Evolutionary conservation across 2,329 filamentous ascomycete genomes (phyloP).

Genomic region (Cadophora luteo-olivacea): DNA sequence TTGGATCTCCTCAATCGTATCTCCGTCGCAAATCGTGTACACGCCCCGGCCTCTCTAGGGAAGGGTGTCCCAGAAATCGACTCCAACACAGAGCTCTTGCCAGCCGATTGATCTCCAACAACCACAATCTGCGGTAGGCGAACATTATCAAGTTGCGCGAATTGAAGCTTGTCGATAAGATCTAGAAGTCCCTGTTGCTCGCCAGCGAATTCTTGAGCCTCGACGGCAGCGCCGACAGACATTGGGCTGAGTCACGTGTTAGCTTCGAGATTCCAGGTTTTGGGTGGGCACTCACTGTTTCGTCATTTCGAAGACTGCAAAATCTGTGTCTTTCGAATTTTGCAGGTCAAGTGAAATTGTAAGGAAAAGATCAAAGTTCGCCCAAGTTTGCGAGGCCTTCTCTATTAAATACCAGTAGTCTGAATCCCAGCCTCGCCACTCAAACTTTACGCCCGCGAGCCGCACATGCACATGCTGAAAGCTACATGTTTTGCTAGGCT

Average conservation of each 20-base stretch:
- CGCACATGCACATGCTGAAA: slow-evolving; percentile 17
- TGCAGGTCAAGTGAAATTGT: background rate
- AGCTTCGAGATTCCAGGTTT: background rate
- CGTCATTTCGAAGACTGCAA: background rate
- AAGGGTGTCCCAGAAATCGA: slow-evolving; percentile 47
- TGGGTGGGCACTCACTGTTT: slow-evolving; percentile 2
- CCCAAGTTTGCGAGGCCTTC: background rate
- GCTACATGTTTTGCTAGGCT: slow-evolving; percentile 9
- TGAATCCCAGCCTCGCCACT: slow-evolving; percentile 5
- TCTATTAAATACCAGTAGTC: slow-evolving; percentile 7
- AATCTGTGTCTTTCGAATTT: background rate
- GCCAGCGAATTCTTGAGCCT: slow-evolving; percentile 22
- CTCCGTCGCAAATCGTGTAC: slow-evolving; percentile 52
- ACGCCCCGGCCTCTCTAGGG: slow-evolving; percentile 47
- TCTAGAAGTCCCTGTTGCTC: slow-evolving; percentile 27
- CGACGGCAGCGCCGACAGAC: slow-evolving; percentile 26
- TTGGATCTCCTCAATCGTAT: slow-evolving; percentile 46
- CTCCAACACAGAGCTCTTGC: slow-evolving; percentile 44
- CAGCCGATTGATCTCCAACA: slow-evolving; percentile 48
- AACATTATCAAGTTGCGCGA: slow-evolving; percentile 29
- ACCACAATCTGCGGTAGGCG: slow-evolving; percentile 37
- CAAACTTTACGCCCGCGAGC: background rate
- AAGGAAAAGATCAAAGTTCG: background rate
- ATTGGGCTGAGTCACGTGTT: slow-evolving; percentile 55
- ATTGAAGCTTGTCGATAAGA: slow-evolving; percentile 29